These are phyloP conservation scores for Pseudonitzschia multiseries DNA, from an alignment of 108 stramenopile species.

Conservation along the genomic window DNA sequence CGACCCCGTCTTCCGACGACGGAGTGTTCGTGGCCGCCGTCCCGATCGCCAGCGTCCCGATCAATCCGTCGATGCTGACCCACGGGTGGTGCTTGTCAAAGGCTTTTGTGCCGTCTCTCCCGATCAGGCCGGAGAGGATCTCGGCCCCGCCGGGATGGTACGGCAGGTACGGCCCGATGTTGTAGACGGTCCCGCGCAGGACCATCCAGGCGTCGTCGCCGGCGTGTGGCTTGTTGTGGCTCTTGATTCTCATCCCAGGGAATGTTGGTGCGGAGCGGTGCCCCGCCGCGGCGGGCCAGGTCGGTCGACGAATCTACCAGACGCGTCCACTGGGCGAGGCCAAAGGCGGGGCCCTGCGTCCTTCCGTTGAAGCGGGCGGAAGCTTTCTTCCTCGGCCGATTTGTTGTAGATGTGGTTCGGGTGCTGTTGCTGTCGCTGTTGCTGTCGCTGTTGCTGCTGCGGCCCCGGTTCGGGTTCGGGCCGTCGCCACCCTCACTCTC, in stretches of 20 bases:
- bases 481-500: too few relatives aligned
- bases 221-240: constrained; percentile 63
- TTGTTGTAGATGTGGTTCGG: too few relatives aligned
- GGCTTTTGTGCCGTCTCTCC: constrained; percentile 63
- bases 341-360: constrained; percentile 46
- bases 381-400: not conserved
- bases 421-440: not conserved
- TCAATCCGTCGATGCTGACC: constrained; percentile 76
- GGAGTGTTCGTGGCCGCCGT: not conserved
- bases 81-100: constrained; percentile 93
- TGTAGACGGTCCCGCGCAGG: constrained; percentile 86
- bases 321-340: constrained; percentile 80
- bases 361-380: constrained; percentile 24
- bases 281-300: constrained; percentile 64
- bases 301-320: constrained; percentile 55
- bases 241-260: constrained; percentile 57
- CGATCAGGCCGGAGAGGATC: constrained; percentile 54
- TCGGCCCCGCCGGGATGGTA: constrained; percentile 95
- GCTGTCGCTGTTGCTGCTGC: not conserved
- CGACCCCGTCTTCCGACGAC: not conserved
- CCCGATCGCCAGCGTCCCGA: constrained; percentile 46
- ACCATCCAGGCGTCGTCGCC: constrained; percentile 92
- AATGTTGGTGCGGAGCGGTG: constrained; percentile 37
- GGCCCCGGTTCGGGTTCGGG: too few relatives aligned
- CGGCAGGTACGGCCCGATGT: constrained; percentile 88